Evolutionary conservation across 1,284 basidiomycete genomes (phyloP), one percentile per base, ranked within the genome.

Genomic region (Chiua sp.): DNA sequence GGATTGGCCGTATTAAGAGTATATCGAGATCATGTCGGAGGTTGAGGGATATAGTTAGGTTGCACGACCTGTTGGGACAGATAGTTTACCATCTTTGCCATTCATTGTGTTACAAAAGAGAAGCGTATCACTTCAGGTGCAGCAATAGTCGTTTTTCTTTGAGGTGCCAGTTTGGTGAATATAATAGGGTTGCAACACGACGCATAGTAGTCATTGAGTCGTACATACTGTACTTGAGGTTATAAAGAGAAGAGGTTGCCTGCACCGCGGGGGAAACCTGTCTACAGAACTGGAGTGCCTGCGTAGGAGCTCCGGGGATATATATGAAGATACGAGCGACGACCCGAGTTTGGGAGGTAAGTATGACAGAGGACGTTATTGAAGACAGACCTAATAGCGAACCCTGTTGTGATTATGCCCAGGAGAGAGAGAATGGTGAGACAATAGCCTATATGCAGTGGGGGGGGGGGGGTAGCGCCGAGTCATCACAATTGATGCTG

Each of bases 311-410:
- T 15, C 94, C 94, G 6, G 94, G 94, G 77, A 96, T 97, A 77
- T 97, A 98, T 0, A 94, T 94, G 20, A 93, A 80, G 12, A 98
- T 84, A 70, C 98, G 85, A 1, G 94, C 89, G 48, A 91, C 79
- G 47, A 96, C 87, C 84, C 93, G 73, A 2, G 18, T 4, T n/a
- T 3, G 3, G 4, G 4, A 16, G 11, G 16, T 55, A n/a, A 52
- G 51, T 28, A 15, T 39, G 55, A 10, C 42, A 33, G 11, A 53
- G 4, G 7, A 7, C 33, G 15, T 23, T 12, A 30, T 35, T 2
- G 22, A 5, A 15, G 37, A 64, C 69, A 35, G 67, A 90, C 88
- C 76, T 94, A 97, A 73, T 23, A 98, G 77, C 1, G 93, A 95
- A 30, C 93, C 93, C 28, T 97, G 68, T 58, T 93, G 95, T 32